Conservation (phyloP, 2,329 filamentous ascomycete species). For the Bipolaris gigantea region DNA sequence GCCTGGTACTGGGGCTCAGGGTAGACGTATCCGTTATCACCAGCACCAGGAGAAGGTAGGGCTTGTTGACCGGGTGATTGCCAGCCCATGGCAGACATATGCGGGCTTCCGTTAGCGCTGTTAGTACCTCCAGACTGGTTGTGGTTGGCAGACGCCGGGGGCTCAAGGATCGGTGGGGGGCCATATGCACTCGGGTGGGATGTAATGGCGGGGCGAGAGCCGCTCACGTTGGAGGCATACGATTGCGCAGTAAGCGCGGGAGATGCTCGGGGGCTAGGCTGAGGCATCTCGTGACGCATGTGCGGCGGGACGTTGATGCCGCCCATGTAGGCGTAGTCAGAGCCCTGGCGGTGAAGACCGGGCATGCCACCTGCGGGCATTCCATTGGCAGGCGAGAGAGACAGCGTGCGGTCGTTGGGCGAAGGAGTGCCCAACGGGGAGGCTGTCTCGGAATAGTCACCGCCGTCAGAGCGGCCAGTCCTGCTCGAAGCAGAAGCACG, state of each 20-base stretch:
- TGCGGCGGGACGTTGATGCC: conserved; percentile 81
- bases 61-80: conserved; percentile 77
- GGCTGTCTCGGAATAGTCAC: conserved; percentile 69
- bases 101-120: conserved; percentile 81
- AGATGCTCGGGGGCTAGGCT: conserved; percentile 68
- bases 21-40: conserved; percentile 76
- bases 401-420: conserved; percentile 75
- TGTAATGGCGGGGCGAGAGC: conserved; percentile 64
- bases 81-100: conserved; percentile 82
- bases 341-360: conserved; percentile 67
- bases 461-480: conserved; percentile 68
- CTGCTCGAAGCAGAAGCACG: conserved; percentile 51
- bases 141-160: conserved; percentile 75
- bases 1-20: conserved; percentile 70
- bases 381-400: conserved; percentile 77
- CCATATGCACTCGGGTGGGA: conserved; percentile 83
- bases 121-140: conserved; percentile 60
- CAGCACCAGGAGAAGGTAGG: conserved; percentile 69
- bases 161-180: conserved; percentile 82
- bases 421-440: conserved; percentile 81
- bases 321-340: conserved; percentile 76
- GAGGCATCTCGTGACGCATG: conserved; percentile 73
- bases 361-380: conserved; percentile 65
- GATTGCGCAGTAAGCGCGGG: conserved; percentile 67
- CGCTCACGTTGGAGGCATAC: conserved; percentile 58